Conservation (phyloP, 2,329 filamentous ascomycete genomes). For the Apiospora hydei region DNA sequence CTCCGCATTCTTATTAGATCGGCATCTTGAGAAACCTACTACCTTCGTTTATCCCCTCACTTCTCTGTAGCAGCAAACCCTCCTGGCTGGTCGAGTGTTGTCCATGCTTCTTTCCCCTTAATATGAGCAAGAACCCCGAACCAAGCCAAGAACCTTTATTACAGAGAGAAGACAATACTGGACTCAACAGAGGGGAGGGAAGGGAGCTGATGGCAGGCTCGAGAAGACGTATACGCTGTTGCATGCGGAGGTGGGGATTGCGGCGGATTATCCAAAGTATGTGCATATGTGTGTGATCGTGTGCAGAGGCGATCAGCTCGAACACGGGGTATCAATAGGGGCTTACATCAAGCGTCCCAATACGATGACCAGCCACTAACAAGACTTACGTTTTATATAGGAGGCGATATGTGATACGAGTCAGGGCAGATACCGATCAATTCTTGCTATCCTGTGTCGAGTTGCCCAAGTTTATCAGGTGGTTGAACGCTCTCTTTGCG, state of each 20-base stretch:
- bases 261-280: conserved; percentile 74
- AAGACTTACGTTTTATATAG: conserved; percentile 42
- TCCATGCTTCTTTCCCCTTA: background rate
- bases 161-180: background rate
- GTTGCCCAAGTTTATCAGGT: conserved; percentile 70
- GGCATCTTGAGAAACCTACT: background rate
- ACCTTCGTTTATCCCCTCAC: background rate
- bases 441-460: conserved; percentile 73
- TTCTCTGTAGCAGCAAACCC: background rate
- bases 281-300: conserved; percentile 37
- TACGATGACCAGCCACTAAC: no score
- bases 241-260: conserved; percentile 78
- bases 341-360: no score
- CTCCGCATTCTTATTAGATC: background rate
- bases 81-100: background rate
- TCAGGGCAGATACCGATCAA: conserved; percentile 77
- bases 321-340: background rate
- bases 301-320: background rate
- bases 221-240: conserved; percentile 75
- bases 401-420: conserved; percentile 71
- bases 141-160: no score
- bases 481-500: no score
- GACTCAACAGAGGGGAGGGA: background rate
- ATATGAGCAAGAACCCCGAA: background rate
- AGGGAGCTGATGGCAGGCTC: conserved; percentile 41